Evolutionary conservation across 2,329 filamentous ascomycete species (phyloP).

Genomic region (Diaporthe ilicicola): DNA sequence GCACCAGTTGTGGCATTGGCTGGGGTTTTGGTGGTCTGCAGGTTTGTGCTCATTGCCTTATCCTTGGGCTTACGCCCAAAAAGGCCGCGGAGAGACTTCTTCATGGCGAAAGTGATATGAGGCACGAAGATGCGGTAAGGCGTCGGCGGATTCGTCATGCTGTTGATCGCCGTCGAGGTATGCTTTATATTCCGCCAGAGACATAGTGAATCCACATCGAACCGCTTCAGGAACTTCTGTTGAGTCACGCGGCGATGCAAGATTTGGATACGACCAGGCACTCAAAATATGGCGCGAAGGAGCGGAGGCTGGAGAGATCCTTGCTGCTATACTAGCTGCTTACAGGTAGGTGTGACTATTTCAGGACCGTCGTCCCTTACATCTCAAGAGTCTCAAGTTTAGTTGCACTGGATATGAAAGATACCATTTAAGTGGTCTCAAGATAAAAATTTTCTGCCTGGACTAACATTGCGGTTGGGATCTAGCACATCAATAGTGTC

Average conservation of each 20-base stretch:
- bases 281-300: neutral
- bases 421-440: neutral
- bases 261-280: neutral
- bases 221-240: neutral
- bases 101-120: neutral
- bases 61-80: slow-evolving; percentile 12
- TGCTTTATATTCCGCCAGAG: neutral
- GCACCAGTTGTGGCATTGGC: neutral
- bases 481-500: neutral
- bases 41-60: neutral
- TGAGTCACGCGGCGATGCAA: slow-evolving; percentile 7
- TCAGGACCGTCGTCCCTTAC: neutral
- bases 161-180: neutral
- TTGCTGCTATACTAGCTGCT: neutral
- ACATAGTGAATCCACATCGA: neutral
- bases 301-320: neutral
- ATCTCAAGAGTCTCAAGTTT: neutral
- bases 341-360: neutral
- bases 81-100: neutral
- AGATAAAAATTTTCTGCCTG: neutral
- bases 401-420: neutral
- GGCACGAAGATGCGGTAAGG: neutral
- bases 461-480: neutral
- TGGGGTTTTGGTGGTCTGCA: neutral
- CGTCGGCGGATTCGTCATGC: too few relatives aligned